Evolutionary conservation across 306 rosid genomes (phyloP).

Genomic region (Castanea crenata): DNA sequence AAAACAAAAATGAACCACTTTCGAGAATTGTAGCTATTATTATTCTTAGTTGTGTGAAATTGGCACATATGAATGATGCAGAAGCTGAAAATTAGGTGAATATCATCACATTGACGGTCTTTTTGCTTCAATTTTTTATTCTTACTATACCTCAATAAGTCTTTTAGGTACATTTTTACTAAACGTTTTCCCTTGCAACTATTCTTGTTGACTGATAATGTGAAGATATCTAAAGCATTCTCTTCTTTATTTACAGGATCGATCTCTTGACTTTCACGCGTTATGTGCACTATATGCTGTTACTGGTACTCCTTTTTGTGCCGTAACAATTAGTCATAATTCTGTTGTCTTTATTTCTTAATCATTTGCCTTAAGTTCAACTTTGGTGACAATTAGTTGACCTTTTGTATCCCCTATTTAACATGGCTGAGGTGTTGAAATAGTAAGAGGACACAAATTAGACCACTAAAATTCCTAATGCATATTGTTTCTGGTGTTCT

Average conservation of each 20-base stretch:
- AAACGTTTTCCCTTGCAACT: not conserved
- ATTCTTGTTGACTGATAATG: slow-evolving; percentile 11
- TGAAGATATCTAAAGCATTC: slow-evolving; percentile 39
- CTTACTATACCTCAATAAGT: not conserved
- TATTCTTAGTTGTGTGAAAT: no score
- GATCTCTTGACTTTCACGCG: slow-evolving; percentile 96
- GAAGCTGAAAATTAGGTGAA: not conserved
- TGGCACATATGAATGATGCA: not conserved
- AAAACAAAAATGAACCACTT: no score
- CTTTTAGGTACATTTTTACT: not conserved
- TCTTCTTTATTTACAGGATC: slow-evolving; percentile 70
- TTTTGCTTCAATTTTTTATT: not conserved
- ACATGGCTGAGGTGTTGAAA: slow-evolving; percentile 1
- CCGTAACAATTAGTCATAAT: slow-evolving; percentile 19
- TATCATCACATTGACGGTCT: not conserved
- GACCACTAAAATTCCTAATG: slow-evolving; percentile 17
- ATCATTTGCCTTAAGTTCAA: not conserved
- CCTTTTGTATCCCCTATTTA: not conserved
- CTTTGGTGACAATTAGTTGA: not conserved
- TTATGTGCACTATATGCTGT: slow-evolving; percentile 96
- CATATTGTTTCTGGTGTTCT: not conserved
- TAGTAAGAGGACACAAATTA: not conserved
- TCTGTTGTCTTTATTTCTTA: slow-evolving; percentile 3
- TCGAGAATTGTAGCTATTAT: no score
- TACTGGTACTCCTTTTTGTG: slow-evolving; percentile 70